A percentile compares a stretch with the other conserved stretches of the same genome.
These are phyloP conservation scores for Datisca glomerata DNA, from an alignment of 306 rosid genomes.

Conservation along the genomic window DNA sequence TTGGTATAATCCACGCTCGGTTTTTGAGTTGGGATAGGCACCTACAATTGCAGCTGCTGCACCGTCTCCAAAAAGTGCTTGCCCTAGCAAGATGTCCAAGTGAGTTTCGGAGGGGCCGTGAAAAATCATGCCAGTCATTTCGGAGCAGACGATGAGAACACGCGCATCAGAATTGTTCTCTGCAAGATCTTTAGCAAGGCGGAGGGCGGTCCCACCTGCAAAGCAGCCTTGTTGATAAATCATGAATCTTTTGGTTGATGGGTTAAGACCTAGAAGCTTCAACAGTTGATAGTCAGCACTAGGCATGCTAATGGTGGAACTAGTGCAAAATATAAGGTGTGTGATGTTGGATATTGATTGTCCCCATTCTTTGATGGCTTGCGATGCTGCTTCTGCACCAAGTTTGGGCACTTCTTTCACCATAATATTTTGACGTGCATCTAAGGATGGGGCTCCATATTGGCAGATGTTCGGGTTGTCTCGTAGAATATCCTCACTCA, in stretches of 20 bases:
- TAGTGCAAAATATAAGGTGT: constrained; percentile 13
- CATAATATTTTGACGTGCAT: constrained; percentile 11
- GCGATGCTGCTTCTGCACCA: constrained; percentile 13
- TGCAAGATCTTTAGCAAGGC: constrained; percentile 17
- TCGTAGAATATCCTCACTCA: constrained; percentile 8
- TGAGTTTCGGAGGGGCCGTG: constrained; percentile 11
- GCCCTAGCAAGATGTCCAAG: constrained; percentile 13
- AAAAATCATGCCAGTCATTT: constrained; percentile 11
- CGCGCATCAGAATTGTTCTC: constrained; percentile 19
- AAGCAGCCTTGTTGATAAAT: constrained; percentile 12
- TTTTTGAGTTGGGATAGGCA: background rate
- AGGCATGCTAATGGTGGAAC: constrained; percentile 13
- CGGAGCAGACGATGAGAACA: constrained; percentile 22
- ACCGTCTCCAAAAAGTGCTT: constrained; percentile 18
- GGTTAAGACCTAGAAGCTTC: constrained; percentile 12
- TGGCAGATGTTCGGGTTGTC: constrained; percentile 9
- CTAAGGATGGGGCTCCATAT: constrained; percentile 12
- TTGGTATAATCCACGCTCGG: constrained; percentile 9
- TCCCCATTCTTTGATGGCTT: constrained; percentile 19
- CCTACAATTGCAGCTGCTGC: constrained; percentile 12
- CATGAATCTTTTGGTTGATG: constrained; percentile 11
- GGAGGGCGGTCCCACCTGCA: constrained; percentile 17
- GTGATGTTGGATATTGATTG: constrained; percentile 20
- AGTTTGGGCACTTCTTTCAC: constrained; percentile 11
- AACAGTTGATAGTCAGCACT: constrained; percentile 13